A percentile compares a stretch with the other conserved stretches of the same genome.
These are phyloP conservation scores for Erysimum pusillum DNA, from an alignment of 441 rosid species.

Conservation along the genomic window DNA sequence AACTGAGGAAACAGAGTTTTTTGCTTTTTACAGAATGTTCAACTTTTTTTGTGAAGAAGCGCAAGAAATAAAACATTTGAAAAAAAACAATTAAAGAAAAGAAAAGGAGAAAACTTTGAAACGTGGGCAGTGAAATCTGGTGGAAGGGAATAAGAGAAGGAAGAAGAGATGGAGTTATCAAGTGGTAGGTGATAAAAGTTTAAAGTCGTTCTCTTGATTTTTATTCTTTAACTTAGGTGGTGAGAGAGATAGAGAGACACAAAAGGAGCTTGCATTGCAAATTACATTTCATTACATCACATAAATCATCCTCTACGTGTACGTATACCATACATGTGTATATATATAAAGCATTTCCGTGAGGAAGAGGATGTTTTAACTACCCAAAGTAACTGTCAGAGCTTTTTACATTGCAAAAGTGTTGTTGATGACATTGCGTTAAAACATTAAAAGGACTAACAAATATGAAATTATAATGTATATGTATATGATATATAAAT, in stretches of 20 bases:
- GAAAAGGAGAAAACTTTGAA: slow-evolving; percentile 30
- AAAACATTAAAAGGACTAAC: background rate
- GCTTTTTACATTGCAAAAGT: slow-evolving; percentile 14
- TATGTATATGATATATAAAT: background rate
- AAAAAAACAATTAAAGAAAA: background rate
- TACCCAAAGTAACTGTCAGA: slow-evolving; percentile 1
- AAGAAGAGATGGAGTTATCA: slow-evolving; percentile 49
- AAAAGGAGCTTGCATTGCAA: slow-evolving; percentile 44
- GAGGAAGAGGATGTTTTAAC: slow-evolving; percentile 18
- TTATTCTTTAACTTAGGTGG: slow-evolving; percentile 23
- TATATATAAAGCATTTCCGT: background rate
- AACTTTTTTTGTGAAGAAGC: slow-evolving; percentile 34
- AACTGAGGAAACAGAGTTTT: slow-evolving; percentile 18
- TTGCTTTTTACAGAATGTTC: background rate
- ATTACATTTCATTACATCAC: slow-evolving; percentile 14
- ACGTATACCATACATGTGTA: background rate
- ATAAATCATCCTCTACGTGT: background rate
- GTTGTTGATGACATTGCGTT: background rate
- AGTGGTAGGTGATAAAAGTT: slow-evolving; percentile 43
- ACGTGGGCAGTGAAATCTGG: slow-evolving; percentile 36
- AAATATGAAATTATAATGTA: background rate
- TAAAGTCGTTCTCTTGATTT: background rate
- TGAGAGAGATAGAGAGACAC: slow-evolving; percentile 3
- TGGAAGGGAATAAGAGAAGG: slow-evolving; percentile 37
- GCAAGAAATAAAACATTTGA: background rate